Evolutionary conservation across 257 asterid genomes (phyloP).

Genomic region (Eucommia ulmoides): DNA sequence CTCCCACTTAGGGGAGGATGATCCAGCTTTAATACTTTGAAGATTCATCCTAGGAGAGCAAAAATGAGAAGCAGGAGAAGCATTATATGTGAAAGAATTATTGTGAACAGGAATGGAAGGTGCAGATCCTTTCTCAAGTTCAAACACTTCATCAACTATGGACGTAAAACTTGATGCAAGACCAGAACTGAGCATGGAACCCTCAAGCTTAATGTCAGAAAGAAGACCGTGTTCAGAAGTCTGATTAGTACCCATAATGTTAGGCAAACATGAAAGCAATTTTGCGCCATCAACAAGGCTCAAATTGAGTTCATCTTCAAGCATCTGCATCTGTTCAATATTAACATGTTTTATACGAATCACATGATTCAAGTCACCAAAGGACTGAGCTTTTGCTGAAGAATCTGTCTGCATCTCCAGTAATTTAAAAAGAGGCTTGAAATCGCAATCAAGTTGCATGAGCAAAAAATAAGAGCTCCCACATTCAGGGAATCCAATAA

Average conservation of each 20-base stretch:
- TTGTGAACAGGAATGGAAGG: slow-evolving; percentile 28
- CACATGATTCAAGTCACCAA: slow-evolving; percentile 50
- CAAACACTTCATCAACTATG: slow-evolving; percentile 89
- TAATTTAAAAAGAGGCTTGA: slow-evolving; percentile 77
- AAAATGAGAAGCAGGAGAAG: slow-evolving; percentile 47
- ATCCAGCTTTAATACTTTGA: slow-evolving; percentile 38
- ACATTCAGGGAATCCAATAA: slow-evolving; percentile 94
- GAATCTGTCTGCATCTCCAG: slow-evolving; percentile 69
- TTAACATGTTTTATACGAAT: slow-evolving; percentile 58
- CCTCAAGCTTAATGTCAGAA: slow-evolving; percentile 31
- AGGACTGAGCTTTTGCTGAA: slow-evolving; percentile 46
- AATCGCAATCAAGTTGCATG: slow-evolving; percentile 89
- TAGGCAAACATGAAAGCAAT: slow-evolving; percentile 29
- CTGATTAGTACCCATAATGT: slow-evolving; percentile 25
- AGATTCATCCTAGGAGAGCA: slow-evolving; percentile 34
- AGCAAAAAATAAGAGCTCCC: slow-evolving; percentile 79
- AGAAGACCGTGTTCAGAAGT: slow-evolving; percentile 39
- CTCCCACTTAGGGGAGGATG: slow-evolving; percentile 59
- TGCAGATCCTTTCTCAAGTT: slow-evolving; percentile 70
- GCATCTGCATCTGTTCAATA: slow-evolving; percentile 61
- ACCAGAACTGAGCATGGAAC: slow-evolving; percentile 35
- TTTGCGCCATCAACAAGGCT: slow-evolving; percentile 59
- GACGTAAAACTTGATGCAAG: slow-evolving; percentile 49
- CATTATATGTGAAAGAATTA: slow-evolving; percentile 32
- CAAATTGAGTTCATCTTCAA: slow-evolving; percentile 75